Conservation (phyloP, 495 filamentous ascomycete species). For the Annulohypoxylon moriforme region DNA sequence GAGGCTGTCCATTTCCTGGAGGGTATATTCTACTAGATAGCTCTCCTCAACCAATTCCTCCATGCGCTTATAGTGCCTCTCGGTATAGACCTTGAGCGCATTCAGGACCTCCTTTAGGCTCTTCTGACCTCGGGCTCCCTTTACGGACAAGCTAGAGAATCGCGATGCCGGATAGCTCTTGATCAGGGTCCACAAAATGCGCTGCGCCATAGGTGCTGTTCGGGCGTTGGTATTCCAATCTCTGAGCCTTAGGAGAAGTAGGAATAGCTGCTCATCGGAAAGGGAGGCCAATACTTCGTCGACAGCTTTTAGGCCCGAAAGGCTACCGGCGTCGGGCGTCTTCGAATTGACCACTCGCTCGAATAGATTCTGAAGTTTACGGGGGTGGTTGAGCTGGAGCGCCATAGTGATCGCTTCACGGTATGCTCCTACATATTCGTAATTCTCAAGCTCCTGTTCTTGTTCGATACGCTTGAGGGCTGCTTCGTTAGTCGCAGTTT, state of each 20-base stretch:
- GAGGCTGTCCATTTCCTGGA: constrained; percentile 90
- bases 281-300: constrained; percentile 85
- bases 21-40: constrained; percentile 90
- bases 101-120: constrained; percentile 84
- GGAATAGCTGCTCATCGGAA: constrained; percentile 82
- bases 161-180: constrained; percentile 78
- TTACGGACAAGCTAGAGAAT: constrained; percentile 68
- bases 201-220: constrained; percentile 86
- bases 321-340: constrained; percentile 67
- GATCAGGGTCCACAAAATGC: constrained; percentile 82
- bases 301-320: constrained; percentile 80
- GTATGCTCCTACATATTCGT: constrained; percentile 84
- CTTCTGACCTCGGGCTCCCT: constrained; percentile 70
- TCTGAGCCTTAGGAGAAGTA: constrained; percentile 79
- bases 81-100: constrained; percentile 85
- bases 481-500: constrained; percentile 72
- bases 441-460: constrained; percentile 91
- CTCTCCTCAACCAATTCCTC: constrained; percentile 95
- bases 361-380: constrained; percentile 83
- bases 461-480: constrained; percentile 86
- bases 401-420: constrained; percentile 92
- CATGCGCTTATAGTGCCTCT: constrained; percentile 87
- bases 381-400: constrained; percentile 92
- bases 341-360: constrained; percentile 76
- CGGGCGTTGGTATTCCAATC: constrained; percentile 98